Percentiles rank a stretch among this genome's conserved stretches.
Evolutionary conservation across 441 rosid species (phyloP).

Genomic region (Omphalea diandra): DNA sequence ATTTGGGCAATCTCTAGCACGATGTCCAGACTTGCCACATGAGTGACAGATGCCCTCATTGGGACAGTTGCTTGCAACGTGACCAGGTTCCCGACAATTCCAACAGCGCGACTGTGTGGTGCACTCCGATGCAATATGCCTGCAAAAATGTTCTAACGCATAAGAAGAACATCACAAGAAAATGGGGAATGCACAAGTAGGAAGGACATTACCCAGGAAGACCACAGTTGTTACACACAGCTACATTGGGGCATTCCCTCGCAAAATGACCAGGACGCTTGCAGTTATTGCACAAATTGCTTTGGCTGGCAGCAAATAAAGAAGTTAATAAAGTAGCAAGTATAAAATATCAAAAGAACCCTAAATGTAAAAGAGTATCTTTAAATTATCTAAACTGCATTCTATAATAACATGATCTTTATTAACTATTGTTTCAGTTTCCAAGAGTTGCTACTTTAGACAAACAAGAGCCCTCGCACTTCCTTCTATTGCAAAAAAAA

Average conservation of each 20-base stretch:
- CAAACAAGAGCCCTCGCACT: not conserved
- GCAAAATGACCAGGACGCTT: conserved; percentile 88
- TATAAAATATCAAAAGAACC: not conserved
- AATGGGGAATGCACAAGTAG: not conserved
- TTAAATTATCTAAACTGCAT: not conserved
- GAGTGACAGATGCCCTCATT: conserved; percentile 87
- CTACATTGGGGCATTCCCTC: conserved; percentile 78
- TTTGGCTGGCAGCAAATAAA: conserved; percentile 45
- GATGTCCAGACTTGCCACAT: conserved; percentile 82
- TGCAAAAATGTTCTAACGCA: too few species aligned
- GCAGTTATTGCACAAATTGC: conserved; percentile 79
- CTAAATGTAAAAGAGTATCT: not conserved
- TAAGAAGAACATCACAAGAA: too few species aligned
- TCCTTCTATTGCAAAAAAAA: not conserved
- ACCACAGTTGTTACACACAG: conserved; percentile 81
- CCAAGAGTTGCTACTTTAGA: not conserved
- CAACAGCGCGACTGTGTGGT: conserved; percentile 68
- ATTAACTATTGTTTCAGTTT: not conserved
- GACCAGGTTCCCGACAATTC: conserved; percentile 83
- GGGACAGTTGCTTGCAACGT: conserved; percentile 65
- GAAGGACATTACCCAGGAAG: conserved; percentile 63
- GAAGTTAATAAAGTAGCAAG: not conserved
- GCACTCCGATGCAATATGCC: conserved; percentile 73
- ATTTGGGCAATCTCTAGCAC: conserved; percentile 67
- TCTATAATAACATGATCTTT: not conserved